Base-by-base conservation (phyloP, 225 moss, liverwort and hornwort genomes). In the Asterella californica region DNA sequence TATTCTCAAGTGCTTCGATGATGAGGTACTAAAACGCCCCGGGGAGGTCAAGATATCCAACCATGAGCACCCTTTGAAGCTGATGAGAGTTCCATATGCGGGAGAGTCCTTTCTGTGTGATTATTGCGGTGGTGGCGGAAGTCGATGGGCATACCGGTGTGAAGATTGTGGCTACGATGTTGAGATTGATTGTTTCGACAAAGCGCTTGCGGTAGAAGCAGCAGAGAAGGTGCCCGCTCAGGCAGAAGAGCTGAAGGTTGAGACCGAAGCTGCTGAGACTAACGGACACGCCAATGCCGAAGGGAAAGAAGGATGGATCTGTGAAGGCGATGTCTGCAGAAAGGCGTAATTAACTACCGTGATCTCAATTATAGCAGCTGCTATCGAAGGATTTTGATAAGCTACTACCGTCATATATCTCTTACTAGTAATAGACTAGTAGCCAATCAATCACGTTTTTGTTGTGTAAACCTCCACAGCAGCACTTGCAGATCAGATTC, bases 291-390 rank as follows among this genome's bases (percentile, higher is more conserved):
- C 34, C 1, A 15, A 75, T 15, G 24, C 53, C 8, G 4, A 50
- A 25, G 42, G 17, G 0, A 81, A 81, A 36, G 81, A 59, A 59
- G 81, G 81, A 49, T 81, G 73, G 64, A 32, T 81, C 27, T 81
- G 81, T 63, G 81, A 81, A 34, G 81, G 81, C 10, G 81, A 81
- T 46, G 81, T 81, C n/a, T 81, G 81, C 62, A 61, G 47, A 50
- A 81, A 81, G 63, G 81, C 38, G 27, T 74, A 64, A 33, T 18
- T 49, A 32, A 75, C 42, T n/a, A 48, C 36, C 2, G 1, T 9
- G 38, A 38, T 21, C 4, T 69, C 38, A 22, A 69, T 38, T 22
- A 38, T 18, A 69, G 68, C 68, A 0, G 0, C 24, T 5, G 0
- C 18, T 57, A n/a, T n/a, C n/a, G 21, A 24, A 19, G 57, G 24